Base-by-base conservation (phyloP, 2,329 filamentous ascomycete species). In the Xylariaceae sp. region DNA sequence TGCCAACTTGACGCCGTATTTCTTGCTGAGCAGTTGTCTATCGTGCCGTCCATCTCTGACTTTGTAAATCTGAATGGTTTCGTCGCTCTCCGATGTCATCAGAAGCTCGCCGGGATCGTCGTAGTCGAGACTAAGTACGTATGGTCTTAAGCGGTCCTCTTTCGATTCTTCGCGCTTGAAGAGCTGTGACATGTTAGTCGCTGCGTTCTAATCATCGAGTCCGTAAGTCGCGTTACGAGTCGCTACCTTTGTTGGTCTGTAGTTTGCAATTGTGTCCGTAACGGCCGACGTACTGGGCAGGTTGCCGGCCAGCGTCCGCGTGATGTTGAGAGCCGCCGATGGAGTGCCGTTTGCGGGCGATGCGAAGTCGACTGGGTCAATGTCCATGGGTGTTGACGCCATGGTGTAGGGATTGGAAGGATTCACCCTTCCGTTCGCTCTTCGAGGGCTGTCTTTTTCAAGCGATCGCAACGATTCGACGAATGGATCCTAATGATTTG, bases 11-110 rank as follows among this genome's bases (percentile, higher is more conserved):
- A 91, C 92, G 61, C 94, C 94, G 70, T 99, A 99, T 73, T 99
- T 99, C 72, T 97, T 96, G 76, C 90, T 95, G 55, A 95, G 86
- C 51, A 97, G 82, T 61, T 88, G 88, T 77, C 97, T 97, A 51
- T 91, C 89, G 67, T 92, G 88, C 62, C 89, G 89, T 3, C 94
- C 94, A 65, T 96, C 92, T 69, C 89, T 90, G 64, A 96, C 88
- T 69, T 94, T 96, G 78, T 95, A 99, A 37, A 99, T 87, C 71
- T 97, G 92, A 63, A 99, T 89, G 2, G 90, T 95, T 73, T 97
- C 92, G 74, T 99, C 94, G 77, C 90, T 92, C 66, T 92, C 90
- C 4, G 92, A 90, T 0, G 92, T 90, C 75, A 99, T 91, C 61
- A 95, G 83, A 53, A 93, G 89, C 74, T 97, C 92, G 73, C 94